phyloP scores from a whole-genome alignment of 306 rosid genomes.

The Cucumis melo region DNA sequence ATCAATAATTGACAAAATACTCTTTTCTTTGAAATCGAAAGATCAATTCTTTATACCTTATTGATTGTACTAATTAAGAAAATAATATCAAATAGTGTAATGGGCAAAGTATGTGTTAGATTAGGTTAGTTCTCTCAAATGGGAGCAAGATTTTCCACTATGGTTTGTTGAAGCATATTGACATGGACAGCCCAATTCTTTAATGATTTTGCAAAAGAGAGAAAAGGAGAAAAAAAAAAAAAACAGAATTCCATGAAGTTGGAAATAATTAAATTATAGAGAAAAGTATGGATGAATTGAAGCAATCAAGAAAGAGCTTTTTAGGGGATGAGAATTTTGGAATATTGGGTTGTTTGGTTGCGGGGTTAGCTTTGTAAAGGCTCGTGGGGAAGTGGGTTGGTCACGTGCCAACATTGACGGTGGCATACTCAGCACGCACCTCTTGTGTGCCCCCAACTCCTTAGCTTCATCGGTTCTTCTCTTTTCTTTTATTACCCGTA shows the following conservation, averaged over 20 bases:
- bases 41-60: no score
- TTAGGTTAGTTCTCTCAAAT: no score
- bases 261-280: background rate
- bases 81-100: no score
- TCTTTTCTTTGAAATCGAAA: no score
- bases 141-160: no score
- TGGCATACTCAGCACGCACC: slow-evolving; percentile 41
- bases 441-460: slow-evolving; percentile 18
- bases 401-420: slow-evolving; percentile 30
- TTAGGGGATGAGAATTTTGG: background rate
- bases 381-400: slow-evolving; percentile 21
- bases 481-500: background rate
- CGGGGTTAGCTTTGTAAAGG: background rate
- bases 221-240: no score
- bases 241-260: background rate
- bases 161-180: no score
- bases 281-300: background rate
- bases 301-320: background rate
- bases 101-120: no score
- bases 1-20: no score
- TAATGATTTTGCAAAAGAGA: no score
- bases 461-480: background rate
- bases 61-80: no score
- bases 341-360: background rate
- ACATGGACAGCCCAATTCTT: no score